A percentile compares a stretch with the other conserved stretches of the same genome.
Conservation (phyloP, 306 rosid species). For the Trifolium subterraneum region DNA sequence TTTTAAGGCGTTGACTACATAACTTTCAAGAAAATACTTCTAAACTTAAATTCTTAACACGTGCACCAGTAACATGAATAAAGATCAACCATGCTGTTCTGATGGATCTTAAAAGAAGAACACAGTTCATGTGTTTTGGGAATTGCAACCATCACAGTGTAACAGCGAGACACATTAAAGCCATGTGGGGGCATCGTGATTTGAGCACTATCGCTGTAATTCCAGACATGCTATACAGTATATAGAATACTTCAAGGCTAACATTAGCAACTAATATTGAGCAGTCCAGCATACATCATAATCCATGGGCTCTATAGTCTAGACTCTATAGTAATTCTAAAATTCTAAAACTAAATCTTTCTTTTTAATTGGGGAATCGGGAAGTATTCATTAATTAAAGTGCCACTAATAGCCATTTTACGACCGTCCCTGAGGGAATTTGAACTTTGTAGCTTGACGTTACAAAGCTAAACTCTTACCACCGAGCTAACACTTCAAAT, state of each 20-base stretch:
- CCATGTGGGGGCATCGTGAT: not conserved
- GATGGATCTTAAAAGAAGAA: constrained; percentile 5
- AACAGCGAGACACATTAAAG: not conserved
- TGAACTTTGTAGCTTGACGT: too few relatives aligned
- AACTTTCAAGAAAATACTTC: too few relatives aligned
- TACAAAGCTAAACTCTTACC: too few relatives aligned
- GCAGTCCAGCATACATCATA: not conserved
- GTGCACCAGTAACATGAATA: not conserved
- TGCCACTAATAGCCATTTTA: too few relatives aligned
- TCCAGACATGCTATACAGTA: not conserved
- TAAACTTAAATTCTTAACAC: too few relatives aligned
- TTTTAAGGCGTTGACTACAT: too few relatives aligned
- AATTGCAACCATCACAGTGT: not conserved
- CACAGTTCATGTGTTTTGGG: not conserved
- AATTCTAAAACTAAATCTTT: too few relatives aligned
- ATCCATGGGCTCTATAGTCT: not conserved
- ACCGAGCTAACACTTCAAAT: too few relatives aligned
- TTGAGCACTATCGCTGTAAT: not conserved
- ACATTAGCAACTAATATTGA: constrained; percentile 8
- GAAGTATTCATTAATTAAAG: too few relatives aligned
- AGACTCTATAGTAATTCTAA: not conserved
- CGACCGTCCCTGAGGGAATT: too few relatives aligned
- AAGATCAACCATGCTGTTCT: constrained; percentile 14
- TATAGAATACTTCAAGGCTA: not conserved
- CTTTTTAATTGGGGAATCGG: too few relatives aligned